phyloP scores from a whole-genome alignment of 257 asterid species.

The Solanum peruvianum region DNA sequence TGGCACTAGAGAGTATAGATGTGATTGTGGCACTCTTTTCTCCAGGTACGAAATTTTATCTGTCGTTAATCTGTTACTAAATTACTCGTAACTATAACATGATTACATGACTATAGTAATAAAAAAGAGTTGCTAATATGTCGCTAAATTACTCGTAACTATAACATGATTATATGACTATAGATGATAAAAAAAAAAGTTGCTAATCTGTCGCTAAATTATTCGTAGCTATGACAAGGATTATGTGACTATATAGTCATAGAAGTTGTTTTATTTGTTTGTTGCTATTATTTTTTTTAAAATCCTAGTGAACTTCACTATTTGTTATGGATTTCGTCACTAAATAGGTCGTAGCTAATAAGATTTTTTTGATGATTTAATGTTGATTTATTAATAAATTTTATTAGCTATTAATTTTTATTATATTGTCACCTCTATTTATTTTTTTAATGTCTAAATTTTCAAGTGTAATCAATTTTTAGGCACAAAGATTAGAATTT shows the following conservation, averaged over 20 bases:
- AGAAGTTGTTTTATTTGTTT: neutral
- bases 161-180: neutral
- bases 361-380: neutral
- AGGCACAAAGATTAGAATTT: neutral
- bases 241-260: too few species aligned
- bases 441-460: neutral
- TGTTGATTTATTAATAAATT: neutral
- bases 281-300: neutral
- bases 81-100: neutral
- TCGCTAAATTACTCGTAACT: neutral
- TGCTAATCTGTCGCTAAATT: neutral
- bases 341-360: neutral
- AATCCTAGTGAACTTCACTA: neutral
- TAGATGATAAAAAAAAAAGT: neutral
- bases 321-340: neutral
- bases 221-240: neutral
- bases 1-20: constrained; percentile 63
- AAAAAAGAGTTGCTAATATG: too few species aligned
- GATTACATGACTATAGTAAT: neutral
- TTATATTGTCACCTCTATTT: neutral
- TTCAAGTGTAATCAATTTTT: neutral
- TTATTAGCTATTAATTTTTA: neutral
- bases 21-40: constrained; percentile 80
- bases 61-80: neutral
- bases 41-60: constrained; percentile 25